These are phyloP conservation scores for Cyberlindnera lachancei DNA, from an alignment of 805 yeast genomes.

Conservation along the genomic window DNA sequence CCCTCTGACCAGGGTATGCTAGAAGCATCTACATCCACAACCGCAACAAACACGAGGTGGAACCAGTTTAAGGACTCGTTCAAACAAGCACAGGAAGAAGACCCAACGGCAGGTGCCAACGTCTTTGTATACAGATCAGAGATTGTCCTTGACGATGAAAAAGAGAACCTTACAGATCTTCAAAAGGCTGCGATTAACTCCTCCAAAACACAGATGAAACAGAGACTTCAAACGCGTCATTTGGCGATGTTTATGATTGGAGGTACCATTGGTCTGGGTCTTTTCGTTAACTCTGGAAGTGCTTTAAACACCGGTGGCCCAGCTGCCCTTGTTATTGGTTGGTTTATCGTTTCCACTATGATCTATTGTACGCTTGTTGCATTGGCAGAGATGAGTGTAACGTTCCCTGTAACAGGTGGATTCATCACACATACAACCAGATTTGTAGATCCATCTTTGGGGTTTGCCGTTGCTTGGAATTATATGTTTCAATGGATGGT, in stretches of 20 bases:
- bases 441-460: slow-evolving; percentile 47
- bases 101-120: slow-evolving; percentile 5
- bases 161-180: slow-evolving; percentile 7
- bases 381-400: slow-evolving; percentile 44
- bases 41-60: slow-evolving; percentile 9
- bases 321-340: slow-evolving; percentile 39
- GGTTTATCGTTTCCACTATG: slow-evolving; percentile 46
- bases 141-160: slow-evolving; percentile 3
- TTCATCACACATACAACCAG: slow-evolving; percentile 42
- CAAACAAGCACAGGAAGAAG: slow-evolving; percentile 12
- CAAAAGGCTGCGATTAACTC: slow-evolving; percentile 21
- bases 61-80: slow-evolving; percentile 11
- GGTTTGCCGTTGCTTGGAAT: slow-evolving; percentile 45
- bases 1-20: no score
- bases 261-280: slow-evolving; percentile 78
- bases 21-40: no score
- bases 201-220: slow-evolving; percentile 26
- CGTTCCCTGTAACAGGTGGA: slow-evolving; percentile 48
- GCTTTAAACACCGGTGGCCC: slow-evolving; percentile 70
- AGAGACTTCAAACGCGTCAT: slow-evolving; percentile 41
- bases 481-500: slow-evolving; percentile 49
- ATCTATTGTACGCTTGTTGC: slow-evolving; percentile 52
- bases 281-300: slow-evolving; percentile 69
- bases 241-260: slow-evolving; percentile 73
- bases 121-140: slow-evolving; percentile 8